These are phyloP conservation scores for Cladobotryum mycophilum DNA, from an alignment of 2,329 filamentous ascomycete species.

Conservation along the genomic window DNA sequence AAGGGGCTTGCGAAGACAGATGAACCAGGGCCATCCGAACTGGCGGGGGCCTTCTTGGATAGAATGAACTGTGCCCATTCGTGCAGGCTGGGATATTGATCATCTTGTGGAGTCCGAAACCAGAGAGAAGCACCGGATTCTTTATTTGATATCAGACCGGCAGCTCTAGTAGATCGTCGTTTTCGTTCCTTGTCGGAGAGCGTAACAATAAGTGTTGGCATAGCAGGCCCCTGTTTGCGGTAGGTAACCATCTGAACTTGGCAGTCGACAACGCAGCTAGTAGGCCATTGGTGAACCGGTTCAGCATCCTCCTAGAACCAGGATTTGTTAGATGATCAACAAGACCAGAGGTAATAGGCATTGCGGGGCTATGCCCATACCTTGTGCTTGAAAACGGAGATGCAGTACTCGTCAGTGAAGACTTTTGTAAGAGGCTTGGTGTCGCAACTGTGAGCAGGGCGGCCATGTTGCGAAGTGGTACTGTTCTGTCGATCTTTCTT, in stretches of 20 bases:
- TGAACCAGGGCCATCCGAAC: constrained; percentile 47
- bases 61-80: constrained; percentile 55
- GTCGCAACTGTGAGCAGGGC: constrained; percentile 32
- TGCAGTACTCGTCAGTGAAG: constrained; percentile 38
- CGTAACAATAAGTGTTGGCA: constrained; percentile 54
- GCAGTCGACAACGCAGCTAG: constrained; percentile 48
- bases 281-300: constrained; percentile 46
- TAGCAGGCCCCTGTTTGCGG: constrained; percentile 53
- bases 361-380: constrained; percentile 24
- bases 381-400: constrained; percentile 53
- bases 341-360: constrained; percentile 8
- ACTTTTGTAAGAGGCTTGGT: constrained; percentile 30
- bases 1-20: constrained; percentile 51
- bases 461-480: constrained; percentile 33
- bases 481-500: constrained; percentile 31
- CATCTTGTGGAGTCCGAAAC: constrained; percentile 51
- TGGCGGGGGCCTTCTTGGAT: constrained; percentile 38
- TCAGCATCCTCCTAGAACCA: constrained; percentile 43
- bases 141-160: constrained; percentile 48
- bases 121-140: constrained; percentile 45
- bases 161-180: constrained; percentile 57
- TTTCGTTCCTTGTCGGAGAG: constrained; percentile 57
- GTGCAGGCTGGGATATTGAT: constrained; percentile 45
- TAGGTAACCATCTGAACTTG: constrained; percentile 54
- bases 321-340: constrained; percentile 5